Evolutionary conservation across 805 yeast species (phyloP).

Genomic region (Metschnikowia shivogae): DNA sequence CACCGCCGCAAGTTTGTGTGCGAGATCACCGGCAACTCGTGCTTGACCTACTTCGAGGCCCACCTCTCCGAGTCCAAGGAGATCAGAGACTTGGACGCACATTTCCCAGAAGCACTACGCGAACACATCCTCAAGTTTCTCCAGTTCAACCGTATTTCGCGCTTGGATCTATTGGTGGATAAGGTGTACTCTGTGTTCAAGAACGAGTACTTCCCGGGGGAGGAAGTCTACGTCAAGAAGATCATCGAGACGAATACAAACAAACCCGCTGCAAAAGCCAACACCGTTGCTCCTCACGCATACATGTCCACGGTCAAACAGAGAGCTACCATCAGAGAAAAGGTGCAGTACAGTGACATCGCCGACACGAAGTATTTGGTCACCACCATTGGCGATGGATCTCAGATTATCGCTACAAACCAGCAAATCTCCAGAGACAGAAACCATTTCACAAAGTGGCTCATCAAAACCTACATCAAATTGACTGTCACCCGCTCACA

Average conservation of each 20-base stretch:
- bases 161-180: constrained; percentile 86
- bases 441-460: constrained; percentile 82
- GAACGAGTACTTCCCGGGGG: constrained; percentile 88
- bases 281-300: constrained; percentile 6
- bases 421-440: constrained; percentile 77
- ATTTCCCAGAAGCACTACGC: constrained; percentile 86
- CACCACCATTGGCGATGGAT: constrained; percentile 47
- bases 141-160: constrained; percentile 74
- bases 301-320: constrained; percentile 26
- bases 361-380: constrained; percentile 62
- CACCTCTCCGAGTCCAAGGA: constrained; percentile 60
- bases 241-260: constrained; percentile 6
- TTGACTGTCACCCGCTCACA: constrained; percentile 71
- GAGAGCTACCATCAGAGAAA: constrained; percentile 72
- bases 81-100: constrained; percentile 61
- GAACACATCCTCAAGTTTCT: constrained; percentile 86
- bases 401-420: constrained; percentile 68
- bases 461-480: constrained; percentile 83
- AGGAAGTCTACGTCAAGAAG: constrained; percentile 58
- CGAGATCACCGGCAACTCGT: constrained; percentile 92
- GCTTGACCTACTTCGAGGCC: constrained; percentile 89
- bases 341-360: constrained; percentile 66
- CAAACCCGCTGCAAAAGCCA: not conserved
- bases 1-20: constrained; percentile 79
- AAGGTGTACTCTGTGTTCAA: constrained; percentile 75